phyloP scores from a whole-genome alignment of 805 yeast species.

The Nakazawaea wickerhamii region DNA sequence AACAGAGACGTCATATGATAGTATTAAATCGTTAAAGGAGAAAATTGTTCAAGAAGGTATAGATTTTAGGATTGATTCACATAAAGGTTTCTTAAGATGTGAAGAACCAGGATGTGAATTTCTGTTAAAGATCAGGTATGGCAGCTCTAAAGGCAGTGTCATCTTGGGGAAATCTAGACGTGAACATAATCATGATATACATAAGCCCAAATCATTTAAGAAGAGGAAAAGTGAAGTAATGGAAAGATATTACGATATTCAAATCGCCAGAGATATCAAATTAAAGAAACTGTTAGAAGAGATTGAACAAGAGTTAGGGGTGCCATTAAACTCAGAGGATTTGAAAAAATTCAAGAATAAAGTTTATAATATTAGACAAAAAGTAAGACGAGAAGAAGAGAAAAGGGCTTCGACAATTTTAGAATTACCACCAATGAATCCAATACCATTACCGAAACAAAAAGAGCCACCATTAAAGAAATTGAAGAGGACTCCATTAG shows the following conservation, averaged over 20 bases:
- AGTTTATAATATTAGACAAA: constrained; percentile 12
- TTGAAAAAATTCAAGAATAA: constrained; percentile 13
- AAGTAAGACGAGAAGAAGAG: constrained; percentile 10
- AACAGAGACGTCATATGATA: constrained; percentile 10
- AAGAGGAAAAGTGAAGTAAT: constrained; percentile 5
- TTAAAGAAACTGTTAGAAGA: constrained; percentile 8
- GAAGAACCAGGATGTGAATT: constrained; percentile 10
- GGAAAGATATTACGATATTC: constrained; percentile 7
- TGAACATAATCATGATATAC: constrained; percentile 5
- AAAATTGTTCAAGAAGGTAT: constrained; percentile 1
- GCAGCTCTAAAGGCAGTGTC: constrained; percentile 9
- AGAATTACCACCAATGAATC: not conserved
- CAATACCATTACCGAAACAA: constrained; percentile 4
- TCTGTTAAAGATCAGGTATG: constrained; percentile 11
- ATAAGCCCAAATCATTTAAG: constrained; percentile 1
- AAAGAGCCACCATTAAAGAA: constrained; percentile 1
- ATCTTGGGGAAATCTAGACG: constrained; percentile 9
- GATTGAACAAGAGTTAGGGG: constrained; percentile 10
- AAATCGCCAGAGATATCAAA: constrained; percentile 5
- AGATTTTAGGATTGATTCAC: constrained; percentile 10
- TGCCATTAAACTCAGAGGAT: constrained; percentile 8
- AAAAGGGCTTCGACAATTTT: not conserved
- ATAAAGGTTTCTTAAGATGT: constrained; percentile 11
- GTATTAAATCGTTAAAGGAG: constrained; percentile 8
- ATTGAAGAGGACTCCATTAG: not conserved